Evolutionary conservation across 148 eudicot species (phyloP).

Genomic region (Camellia granthamiana): DNA sequence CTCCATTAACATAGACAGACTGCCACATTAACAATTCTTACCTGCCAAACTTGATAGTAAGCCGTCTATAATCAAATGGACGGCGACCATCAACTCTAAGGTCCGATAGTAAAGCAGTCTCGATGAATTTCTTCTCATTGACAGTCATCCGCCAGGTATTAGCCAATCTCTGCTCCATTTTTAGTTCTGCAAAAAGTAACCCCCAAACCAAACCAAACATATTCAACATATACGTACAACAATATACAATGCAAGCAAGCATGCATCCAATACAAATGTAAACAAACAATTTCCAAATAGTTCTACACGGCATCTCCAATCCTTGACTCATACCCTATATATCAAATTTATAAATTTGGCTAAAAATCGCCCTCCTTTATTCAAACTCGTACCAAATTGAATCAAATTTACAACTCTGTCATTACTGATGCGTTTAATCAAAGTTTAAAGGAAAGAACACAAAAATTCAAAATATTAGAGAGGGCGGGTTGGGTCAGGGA

Average conservation of each 20-base stretch:
- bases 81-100: conserved; percentile 82
- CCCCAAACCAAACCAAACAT: not conserved
- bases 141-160: conserved; percentile 74
- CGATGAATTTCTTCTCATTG: conserved; percentile 85
- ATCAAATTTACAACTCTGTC: no score
- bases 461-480: no score
- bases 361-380: no score
- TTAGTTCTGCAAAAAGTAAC: not conserved
- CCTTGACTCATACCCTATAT: no score
- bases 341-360: no score
- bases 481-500: no score
- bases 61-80: conserved; percentile 67
- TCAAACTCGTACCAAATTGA: no score
- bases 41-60: conserved; percentile 77
- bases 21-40: conserved; percentile 27
- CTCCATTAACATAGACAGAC: not conserved
- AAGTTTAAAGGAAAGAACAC: no score
- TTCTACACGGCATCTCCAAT: no score
- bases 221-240: not conserved
- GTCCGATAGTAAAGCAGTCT: conserved; percentile 64
- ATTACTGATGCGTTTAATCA: no score
- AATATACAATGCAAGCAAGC: not conserved
- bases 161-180: conserved; percentile 81
- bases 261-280: not conserved
- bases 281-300: not conserved